Conservation (phyloP, 805 yeast species). For the Monosporozyma aerobia region DNA sequence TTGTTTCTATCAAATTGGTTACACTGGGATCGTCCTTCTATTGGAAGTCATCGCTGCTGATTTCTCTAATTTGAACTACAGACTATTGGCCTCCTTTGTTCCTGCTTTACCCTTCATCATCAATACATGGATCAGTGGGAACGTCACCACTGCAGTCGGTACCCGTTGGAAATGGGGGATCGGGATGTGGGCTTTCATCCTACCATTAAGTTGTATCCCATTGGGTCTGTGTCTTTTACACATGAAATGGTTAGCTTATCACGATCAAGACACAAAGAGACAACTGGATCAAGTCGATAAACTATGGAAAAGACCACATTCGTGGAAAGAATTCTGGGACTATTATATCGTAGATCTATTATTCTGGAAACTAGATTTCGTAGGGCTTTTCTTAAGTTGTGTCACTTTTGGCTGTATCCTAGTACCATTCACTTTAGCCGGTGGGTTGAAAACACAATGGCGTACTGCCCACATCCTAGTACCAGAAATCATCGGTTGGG, state of each 20-base stretch:
- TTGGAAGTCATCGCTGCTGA: conserved; percentile 55
- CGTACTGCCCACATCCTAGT: conserved; percentile 50
- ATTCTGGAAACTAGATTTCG: conserved; percentile 57
- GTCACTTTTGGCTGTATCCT: conserved; percentile 54
- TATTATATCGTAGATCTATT: conserved; percentile 15
- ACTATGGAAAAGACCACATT: conserved; percentile 26
- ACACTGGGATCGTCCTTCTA: conserved; percentile 52
- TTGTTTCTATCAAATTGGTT: conserved; percentile 42
- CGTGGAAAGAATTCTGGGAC: not conserved
- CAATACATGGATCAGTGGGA: conserved; percentile 71
- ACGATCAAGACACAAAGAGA: conserved; percentile 33
- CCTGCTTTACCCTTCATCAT: conserved; percentile 67
- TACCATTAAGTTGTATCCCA: conserved; percentile 60
- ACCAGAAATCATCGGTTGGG: conserved; percentile 60
- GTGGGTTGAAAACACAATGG: conserved; percentile 53
- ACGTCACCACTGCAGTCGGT: conserved; percentile 36
- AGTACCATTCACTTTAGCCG: conserved; percentile 70
- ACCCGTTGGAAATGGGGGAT: conserved; percentile 63
- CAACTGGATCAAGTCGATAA: not conserved
- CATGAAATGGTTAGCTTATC: conserved; percentile 46
- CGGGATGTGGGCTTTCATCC: conserved; percentile 73
- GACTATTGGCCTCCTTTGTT: conserved; percentile 52
- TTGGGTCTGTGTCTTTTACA: conserved; percentile 43
- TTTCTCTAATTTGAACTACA: conserved; percentile 59
- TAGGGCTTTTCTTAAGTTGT: conserved; percentile 50